Evolutionary conservation across 2,329 filamentous ascomycete species (phyloP).

Genomic region (Alternaria atra): DNA sequence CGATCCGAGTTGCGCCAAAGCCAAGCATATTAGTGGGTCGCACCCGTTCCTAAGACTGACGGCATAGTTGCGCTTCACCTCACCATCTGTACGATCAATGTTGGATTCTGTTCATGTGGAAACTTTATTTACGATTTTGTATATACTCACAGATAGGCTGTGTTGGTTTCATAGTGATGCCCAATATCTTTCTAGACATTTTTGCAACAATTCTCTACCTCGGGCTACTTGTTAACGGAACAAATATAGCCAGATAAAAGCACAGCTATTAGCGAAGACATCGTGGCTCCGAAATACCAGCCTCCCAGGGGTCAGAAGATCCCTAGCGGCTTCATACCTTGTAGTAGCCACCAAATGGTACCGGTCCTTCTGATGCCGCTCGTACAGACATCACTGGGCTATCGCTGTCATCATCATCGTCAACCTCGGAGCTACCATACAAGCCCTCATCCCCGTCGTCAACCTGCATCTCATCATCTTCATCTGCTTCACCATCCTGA

Average conservation of each 20-base stretch:
- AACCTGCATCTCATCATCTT: conserved; percentile 25
- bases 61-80: conserved; percentile 8
- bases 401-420: conserved; percentile 28
- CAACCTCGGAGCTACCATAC: conserved; percentile 23
- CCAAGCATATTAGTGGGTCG: conserved; percentile 34
- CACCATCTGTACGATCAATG: not conserved
- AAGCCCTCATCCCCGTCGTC: conserved; percentile 25
- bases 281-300: no score
- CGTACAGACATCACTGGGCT: conserved; percentile 19
- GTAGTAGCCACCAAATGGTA: conserved; percentile 37
- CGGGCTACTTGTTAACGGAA: not conserved
- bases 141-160: no score
- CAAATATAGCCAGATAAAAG: not conserved
- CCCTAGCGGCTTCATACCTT: conserved; percentile 17
- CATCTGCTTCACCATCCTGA: conserved; percentile 23
- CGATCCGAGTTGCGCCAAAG: conserved; percentile 32
- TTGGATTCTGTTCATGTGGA: not conserved
- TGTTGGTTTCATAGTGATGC: not conserved
- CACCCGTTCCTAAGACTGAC: conserved; percentile 19
- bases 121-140: not conserved
- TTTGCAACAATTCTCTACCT: not conserved
- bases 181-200: not conserved
- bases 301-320: no score
- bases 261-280: not conserved
- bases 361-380: conserved; percentile 29